Evolutionary conservation across 345 rosid species (phyloP).

Genomic region (Conringia planisiliqua): DNA sequence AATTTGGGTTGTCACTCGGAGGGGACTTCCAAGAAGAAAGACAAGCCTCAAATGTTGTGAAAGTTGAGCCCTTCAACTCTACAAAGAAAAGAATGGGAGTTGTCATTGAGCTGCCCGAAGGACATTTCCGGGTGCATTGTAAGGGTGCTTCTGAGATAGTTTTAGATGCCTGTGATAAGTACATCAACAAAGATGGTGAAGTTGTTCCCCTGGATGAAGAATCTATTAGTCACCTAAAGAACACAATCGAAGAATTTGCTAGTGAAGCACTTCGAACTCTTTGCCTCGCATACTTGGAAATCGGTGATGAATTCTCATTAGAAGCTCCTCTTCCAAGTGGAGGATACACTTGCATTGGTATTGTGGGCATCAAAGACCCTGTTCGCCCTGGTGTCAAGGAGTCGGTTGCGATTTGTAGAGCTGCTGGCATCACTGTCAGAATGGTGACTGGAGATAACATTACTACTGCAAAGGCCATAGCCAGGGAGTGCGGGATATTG

Average conservation of each 20-base stretch:
- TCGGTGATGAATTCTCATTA: conserved; percentile 53
- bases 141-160: conserved; percentile 94
- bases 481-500: conserved; percentile 82
- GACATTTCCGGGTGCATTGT: conserved; percentile 58
- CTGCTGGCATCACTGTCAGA: conserved; percentile 79
- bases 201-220: conserved; percentile 67
- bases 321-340: conserved; percentile 50
- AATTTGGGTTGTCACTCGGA: conserved; percentile 76
- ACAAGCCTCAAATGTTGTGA: conserved; percentile 50
- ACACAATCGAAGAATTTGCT: conserved; percentile 71
- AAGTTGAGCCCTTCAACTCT: conserved; percentile 93
- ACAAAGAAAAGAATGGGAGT: conserved; percentile 83
- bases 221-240: conserved; percentile 41
- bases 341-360: conserved; percentile 65
- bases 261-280: conserved; percentile 92
- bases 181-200: conserved; percentile 60
- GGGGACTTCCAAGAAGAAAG: conserved; percentile 65
- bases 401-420: conserved; percentile 76
- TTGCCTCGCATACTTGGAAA: conserved; percentile 77
- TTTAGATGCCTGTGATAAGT: conserved; percentile 70
- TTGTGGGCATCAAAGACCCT: conserved; percentile 90
- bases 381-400: conserved; percentile 78
- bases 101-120: conserved; percentile 66
- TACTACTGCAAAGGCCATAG: conserved; percentile 88
- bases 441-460: conserved; percentile 95